These are phyloP conservation scores for Umbelopsis ramanniana DNA, from an alignment of 192 early-diverging fungal species.

Conservation along the genomic window DNA sequence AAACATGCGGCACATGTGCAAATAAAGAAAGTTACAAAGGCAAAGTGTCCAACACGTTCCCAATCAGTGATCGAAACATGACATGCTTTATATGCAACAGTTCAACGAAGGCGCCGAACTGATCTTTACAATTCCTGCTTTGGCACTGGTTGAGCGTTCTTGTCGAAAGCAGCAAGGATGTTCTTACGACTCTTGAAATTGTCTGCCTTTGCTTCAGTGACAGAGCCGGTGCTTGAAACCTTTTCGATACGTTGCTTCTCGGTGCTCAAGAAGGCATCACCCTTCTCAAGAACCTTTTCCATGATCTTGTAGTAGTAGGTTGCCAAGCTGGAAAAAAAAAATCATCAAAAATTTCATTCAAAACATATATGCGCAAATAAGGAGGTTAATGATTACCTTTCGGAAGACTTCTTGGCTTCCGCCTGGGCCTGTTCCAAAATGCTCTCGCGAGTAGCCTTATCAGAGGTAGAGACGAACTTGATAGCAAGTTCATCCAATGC, in stretches of 20 bases:
- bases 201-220: constrained; percentile 76
- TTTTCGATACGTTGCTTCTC: constrained; percentile 84
- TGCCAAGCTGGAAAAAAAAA: constrained; percentile 49
- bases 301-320: constrained; percentile 92
- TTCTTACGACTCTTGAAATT: constrained; percentile 88
- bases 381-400: background rate
- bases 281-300: constrained; percentile 77
- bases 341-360: background rate
- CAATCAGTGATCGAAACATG: background rate
- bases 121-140: constrained; percentile 14
- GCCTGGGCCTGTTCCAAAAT: constrained; percentile 51
- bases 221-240: constrained; percentile 70
- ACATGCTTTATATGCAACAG: constrained; percentile 2
- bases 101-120: background rate
- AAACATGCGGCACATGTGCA: background rate
- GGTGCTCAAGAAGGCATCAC: constrained; percentile 68
- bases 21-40: background rate
- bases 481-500: constrained; percentile 61
- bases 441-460: constrained; percentile 45
- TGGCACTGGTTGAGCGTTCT: constrained; percentile 20
- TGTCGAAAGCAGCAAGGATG: constrained; percentile 65
- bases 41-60: background rate
- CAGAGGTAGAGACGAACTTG: constrained; percentile 65
- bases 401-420: constrained; percentile 45
- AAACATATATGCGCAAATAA: background rate